Evolutionary conservation across 106 monocot species (phyloP).

Genomic region (Dendrobium catenatum): DNA sequence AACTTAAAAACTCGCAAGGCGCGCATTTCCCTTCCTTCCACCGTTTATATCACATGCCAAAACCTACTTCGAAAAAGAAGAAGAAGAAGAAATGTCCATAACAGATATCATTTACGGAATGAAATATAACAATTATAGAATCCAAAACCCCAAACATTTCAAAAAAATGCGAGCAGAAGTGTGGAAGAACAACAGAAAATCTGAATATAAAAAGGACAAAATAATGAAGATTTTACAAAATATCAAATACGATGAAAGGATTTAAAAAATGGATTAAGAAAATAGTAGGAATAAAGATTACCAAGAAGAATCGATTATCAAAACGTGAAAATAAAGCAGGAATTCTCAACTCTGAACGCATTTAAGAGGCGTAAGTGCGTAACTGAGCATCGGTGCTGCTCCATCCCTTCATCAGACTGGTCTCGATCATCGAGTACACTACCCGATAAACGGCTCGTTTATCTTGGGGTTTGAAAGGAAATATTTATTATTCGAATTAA

Average conservation of each 20-base stretch:
- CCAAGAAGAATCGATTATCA: neutral
- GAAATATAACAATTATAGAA: neutral
- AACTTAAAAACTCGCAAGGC: neutral
- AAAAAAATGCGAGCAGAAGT: neutral
- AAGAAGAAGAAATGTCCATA: neutral
- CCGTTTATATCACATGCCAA: neutral
- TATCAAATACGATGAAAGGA: too few species aligned
- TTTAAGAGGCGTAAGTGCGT: neutral
- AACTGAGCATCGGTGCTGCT: neutral
- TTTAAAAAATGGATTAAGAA: neutral
- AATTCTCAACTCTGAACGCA: neutral
- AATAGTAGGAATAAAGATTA: neutral
- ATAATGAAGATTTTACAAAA: too few species aligned
- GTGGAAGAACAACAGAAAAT: neutral
- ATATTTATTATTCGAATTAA: too few species aligned
- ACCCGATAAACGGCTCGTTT: neutral
- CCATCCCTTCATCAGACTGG: neutral
- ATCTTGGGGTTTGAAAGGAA: neutral
- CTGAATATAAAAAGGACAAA: neutral
- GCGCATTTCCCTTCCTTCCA: neutral
- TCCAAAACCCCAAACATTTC: neutral
- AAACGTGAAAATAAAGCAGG: neutral
- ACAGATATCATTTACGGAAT: neutral
- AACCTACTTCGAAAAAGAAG: neutral
- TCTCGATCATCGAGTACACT: neutral